Evolutionary conservation across 768 basidiomycete genomes (phyloP).

Genomic region (Chalciporus chontae): DNA sequence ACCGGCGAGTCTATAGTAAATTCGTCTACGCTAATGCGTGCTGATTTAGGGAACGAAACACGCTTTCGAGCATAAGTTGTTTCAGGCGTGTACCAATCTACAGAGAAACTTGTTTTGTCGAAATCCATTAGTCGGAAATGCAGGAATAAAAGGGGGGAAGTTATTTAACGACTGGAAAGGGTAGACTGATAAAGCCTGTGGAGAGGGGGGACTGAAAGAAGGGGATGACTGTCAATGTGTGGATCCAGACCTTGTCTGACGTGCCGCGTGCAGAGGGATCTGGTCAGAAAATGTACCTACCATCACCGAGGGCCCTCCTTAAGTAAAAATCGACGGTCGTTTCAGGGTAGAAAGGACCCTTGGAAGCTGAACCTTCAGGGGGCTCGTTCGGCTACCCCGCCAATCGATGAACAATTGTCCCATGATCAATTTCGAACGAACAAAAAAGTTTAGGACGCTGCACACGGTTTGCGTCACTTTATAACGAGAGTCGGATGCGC

Average conservation of each 20-base stretch:
- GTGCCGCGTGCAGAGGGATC: constrained; percentile 4
- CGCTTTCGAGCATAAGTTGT: constrained; percentile 25
- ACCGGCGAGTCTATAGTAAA: constrained; percentile 28
- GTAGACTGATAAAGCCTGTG: constrained; percentile 5
- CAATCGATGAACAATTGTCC: not conserved
- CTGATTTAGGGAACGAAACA: constrained; percentile 33
- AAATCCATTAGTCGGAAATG: constrained; percentile 26
- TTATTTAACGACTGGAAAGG: constrained; percentile 5
- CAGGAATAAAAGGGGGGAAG: not conserved
- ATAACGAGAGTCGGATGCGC: constrained; percentile 3
- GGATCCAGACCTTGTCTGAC: not conserved
- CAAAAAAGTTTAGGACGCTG: constrained; percentile 1
- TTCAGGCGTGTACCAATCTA: constrained; percentile 31
- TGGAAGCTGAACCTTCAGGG: not conserved
- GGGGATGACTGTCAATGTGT: not conserved
- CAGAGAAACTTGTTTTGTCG: constrained; percentile 28
- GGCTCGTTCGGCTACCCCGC: not conserved
- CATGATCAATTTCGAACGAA: not conserved
- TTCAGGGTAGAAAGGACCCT: constrained; percentile 19
- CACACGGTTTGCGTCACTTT: not conserved
- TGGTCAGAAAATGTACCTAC: not conserved
- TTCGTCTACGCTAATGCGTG: constrained; percentile 31
- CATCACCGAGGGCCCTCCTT: constrained; percentile 1
- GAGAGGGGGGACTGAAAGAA: too few relatives aligned
- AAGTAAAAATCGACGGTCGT: constrained; percentile 12